Base-by-base conservation (phyloP, 305 asterid species). In the Fraxinus sp. region DNA sequence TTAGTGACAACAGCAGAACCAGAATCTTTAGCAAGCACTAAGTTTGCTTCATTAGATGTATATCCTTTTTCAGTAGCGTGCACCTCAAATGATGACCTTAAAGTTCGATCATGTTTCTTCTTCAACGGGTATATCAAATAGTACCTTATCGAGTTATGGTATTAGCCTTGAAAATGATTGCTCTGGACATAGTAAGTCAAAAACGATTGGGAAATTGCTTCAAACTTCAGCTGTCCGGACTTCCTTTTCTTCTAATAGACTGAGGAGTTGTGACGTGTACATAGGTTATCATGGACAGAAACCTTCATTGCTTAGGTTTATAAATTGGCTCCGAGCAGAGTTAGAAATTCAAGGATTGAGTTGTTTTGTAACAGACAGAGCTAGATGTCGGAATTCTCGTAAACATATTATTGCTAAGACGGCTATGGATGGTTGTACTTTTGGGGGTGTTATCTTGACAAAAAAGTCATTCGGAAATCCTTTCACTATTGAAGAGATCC, bases 261-360 rank as follows among this genome's bases (percentile, higher is more conserved):
- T 93, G 86, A 91, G 97, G 84, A 92, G 93, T 88, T 96, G 97
- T 81, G 99, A 96, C 26, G 97, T 96, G 86, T 96, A 92, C 84
- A 88, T 96, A 28, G 99, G 98, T 71, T 94, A 93, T 79, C 93
- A 94, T 43, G 97, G 99, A 4, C 91, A 90, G 75, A 93, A 92
- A 87, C 92, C 98, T 66, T 85, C 90, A 75, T 82, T 94, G 87
- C 91, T 90, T 43, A 83, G 97, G 77, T 94, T 96, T 89, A 89
- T 92, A 5, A 92, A 93, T 79, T 96, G 99, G 99, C 95, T 96
- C 41, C 93, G 94, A 7, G 97, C 98, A 0, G 99, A 96, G 91
- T 80, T 96, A 39, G 98, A 96, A 87, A 87, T 85, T 77, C 99
- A 96, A 83, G 99, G 99, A 41, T 84, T 96, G 90, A 94, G 93